Evolutionary conservation across 352 stramenopile genomes (phyloP).

Genomic region (Globisporangium radiosum): DNA sequence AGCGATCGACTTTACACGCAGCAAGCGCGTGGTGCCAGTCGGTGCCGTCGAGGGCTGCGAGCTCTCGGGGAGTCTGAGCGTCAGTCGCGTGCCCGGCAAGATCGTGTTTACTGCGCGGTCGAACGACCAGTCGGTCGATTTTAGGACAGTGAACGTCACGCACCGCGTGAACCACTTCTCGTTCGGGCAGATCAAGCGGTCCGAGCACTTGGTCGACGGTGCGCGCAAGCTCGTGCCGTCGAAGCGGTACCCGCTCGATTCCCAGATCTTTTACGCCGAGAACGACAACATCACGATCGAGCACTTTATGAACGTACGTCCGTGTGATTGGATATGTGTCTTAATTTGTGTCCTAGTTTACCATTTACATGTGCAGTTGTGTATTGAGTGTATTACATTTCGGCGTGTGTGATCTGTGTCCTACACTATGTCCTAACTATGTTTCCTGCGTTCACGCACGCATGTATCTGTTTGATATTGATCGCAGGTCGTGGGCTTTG

Average conservation of each 20-base stretch:
- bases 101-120: constrained; percentile 63
- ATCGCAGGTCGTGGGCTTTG: constrained; percentile 64
- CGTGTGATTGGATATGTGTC: background rate
- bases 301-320: constrained; percentile 83
- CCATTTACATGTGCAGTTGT: no score
- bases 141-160: constrained; percentile 48
- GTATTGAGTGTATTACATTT: no score
- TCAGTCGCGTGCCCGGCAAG: constrained; percentile 69
- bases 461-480: background rate
- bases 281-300: constrained; percentile 73
- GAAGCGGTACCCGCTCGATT: constrained; percentile 62
- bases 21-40: constrained; percentile 20
- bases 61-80: constrained; percentile 70
- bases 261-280: constrained; percentile 39
- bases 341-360: no score
- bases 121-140: constrained; percentile 65
- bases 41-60: constrained; percentile 63
- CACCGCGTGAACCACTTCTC: constrained; percentile 81
- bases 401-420: no score
- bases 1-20: constrained; percentile 42
- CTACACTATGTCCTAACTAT: no score
- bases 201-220: constrained; percentile 50
- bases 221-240: constrained; percentile 36
- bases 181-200: constrained; percentile 70
- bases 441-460: background rate